Percentiles rank a stretch among this genome's conserved stretches.
These are phyloP conservation scores for Phialophora chinensis DNA, from an alignment of 2,329 filamentous ascomycete species.

Conservation along the genomic window DNA sequence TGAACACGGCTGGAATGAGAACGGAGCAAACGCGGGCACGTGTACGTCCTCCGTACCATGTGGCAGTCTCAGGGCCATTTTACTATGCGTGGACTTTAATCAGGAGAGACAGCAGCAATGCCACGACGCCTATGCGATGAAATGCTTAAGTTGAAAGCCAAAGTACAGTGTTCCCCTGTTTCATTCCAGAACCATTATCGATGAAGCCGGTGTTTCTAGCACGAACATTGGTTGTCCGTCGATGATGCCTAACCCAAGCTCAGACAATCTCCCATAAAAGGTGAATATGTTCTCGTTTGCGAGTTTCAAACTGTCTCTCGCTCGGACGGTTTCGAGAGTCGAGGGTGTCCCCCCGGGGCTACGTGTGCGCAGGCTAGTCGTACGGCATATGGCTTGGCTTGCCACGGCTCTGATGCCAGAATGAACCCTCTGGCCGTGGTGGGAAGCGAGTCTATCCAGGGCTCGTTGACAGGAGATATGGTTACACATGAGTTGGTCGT, in stretches of 20 bases:
- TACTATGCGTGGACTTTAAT: not conserved
- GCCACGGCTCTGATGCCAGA: not conserved
- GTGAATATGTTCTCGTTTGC: not conserved
- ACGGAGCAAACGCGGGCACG: not conserved
- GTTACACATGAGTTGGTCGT: not conserved
- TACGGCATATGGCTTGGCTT: not conserved
- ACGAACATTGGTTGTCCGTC: not conserved
- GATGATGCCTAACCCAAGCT: not conserved
- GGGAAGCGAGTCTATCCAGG: not conserved
- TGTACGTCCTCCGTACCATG: not conserved
- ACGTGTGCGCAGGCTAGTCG: not conserved
- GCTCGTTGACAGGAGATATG: not conserved
- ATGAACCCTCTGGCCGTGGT: not conserved
- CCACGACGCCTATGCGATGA: not conserved
- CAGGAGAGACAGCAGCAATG: not conserved
- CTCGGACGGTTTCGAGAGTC: not conserved
- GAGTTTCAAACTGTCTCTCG: not conserved
- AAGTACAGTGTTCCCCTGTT: not conserved
- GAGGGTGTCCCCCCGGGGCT: not conserved
- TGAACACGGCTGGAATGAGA: not conserved
- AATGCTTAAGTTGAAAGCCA: not conserved
- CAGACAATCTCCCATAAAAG: not conserved
- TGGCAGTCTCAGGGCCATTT: not conserved
- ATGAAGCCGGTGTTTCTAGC: slow-evolving; percentile 6
- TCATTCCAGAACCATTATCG: not conserved